Evolutionary conservation across 352 stramenopile species (phyloP).

Genomic region (Globisporangium okanoganense): DNA sequence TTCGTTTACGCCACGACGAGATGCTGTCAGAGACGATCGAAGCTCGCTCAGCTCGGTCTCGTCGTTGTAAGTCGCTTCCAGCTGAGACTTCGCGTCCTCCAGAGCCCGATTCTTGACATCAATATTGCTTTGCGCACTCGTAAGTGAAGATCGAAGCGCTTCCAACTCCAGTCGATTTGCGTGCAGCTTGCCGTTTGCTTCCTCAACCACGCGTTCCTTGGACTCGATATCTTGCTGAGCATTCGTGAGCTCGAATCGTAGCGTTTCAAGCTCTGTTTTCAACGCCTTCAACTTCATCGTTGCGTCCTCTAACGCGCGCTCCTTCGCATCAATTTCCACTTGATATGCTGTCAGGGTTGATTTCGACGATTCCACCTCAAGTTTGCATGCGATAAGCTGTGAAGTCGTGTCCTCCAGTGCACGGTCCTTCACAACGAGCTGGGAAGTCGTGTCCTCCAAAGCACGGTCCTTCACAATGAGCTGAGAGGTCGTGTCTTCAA

Average conservation of each 20-base stretch:
- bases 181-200: constrained; percentile 5
- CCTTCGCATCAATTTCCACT: constrained; percentile 6
- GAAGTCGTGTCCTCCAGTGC: not conserved
- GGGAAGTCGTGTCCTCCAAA: not conserved
- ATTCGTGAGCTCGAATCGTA: constrained; percentile 5
- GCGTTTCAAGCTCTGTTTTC: constrained; percentile 6
- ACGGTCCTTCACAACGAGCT: not conserved
- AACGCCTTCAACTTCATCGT: constrained; percentile 1
- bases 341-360: not conserved
- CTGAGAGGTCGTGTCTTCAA: not conserved
- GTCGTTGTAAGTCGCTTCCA: constrained; percentile 3
- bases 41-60: constrained; percentile 6
- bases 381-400: constrained; percentile 3
- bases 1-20: constrained; percentile 1
- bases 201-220: constrained; percentile 1
- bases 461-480: not conserved
- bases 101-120: not conserved
- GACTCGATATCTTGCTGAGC: constrained; percentile 2
- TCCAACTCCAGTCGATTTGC: constrained; percentile 3
- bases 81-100: constrained; percentile 2
- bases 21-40: not conserved
- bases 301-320: not conserved
- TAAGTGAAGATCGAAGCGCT: constrained; percentile 5
- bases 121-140: constrained; percentile 4
- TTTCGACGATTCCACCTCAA: constrained; percentile 12